Conservation (phyloP, 2,329 filamentous ascomycete species). For the Hymenoscyphus fraxineus region DNA sequence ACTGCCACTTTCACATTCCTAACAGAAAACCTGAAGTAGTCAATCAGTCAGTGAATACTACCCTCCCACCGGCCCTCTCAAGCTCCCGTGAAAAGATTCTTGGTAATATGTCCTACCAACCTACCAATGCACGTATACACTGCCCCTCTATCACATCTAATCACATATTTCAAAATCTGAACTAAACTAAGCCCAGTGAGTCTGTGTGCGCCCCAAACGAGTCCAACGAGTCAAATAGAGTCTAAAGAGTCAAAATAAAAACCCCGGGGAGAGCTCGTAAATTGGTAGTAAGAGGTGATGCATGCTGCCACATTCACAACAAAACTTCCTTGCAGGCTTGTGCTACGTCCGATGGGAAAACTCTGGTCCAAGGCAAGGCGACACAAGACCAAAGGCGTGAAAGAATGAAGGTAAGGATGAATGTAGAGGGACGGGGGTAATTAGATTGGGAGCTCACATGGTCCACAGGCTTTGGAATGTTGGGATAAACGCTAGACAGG, state of each 20-base stretch:
- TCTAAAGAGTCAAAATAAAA: too few species aligned
- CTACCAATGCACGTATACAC: background rate
- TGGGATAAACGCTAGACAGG: background rate
- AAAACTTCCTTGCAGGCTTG: background rate
- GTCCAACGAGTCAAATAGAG: too few species aligned
- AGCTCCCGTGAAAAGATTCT: background rate
- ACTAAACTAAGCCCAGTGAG: background rate
- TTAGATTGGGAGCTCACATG: background rate
- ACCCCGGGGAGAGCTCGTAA: too few species aligned
- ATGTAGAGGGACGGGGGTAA: background rate
- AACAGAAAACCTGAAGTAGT: too few species aligned
- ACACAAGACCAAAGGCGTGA: background rate
- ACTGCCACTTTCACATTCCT: too few species aligned
- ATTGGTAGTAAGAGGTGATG: too few species aligned
- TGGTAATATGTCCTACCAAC: constrained; percentile 3
- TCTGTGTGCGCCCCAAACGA: background rate
- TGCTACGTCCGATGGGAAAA: background rate
- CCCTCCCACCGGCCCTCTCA: background rate
- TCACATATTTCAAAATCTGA: background rate
- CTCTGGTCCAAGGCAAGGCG: background rate
- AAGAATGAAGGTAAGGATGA: too few species aligned
- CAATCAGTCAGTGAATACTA: background rate
- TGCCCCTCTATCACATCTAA: constrained; percentile 4
- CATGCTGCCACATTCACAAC: too few species aligned
- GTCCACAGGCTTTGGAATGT: background rate